Evolutionary conservation across 495 filamentous ascomycete genomes (phyloP), one percentile per base, ranked within the genome.

Genomic region (Tuber borchii): DNA sequence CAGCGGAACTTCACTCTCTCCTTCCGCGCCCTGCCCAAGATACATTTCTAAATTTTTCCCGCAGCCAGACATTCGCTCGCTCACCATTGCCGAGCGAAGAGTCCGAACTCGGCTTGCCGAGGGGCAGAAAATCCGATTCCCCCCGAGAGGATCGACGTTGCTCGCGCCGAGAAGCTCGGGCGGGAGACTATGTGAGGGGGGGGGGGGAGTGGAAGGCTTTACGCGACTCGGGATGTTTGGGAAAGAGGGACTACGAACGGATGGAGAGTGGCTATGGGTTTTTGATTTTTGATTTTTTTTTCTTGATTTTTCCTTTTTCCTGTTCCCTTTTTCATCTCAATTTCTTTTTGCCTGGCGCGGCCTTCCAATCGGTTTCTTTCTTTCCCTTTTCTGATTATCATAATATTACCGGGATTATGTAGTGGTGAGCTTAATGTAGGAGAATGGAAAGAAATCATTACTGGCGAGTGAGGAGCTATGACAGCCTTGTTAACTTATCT

Each of bases 51-150:
- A 31, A 1, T 65, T 65, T 16, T 31, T 65, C 56, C 56, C 56
- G 26, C 56, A 65, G 26, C 56, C 56, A 14, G 56, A 65, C 17
- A 17, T 65, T 65, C 56, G 56, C 56, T 65, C 56, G 56, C 56
- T 65, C 56, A 65, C 56, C 26, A 65, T 65, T n/a, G 56, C 56
- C 56, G 56, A 65, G 12, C n/a, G 56, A 31, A 65, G 56, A 31
- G 56, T 65, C 26, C 56, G 56, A 6, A 65, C 56, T 65, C 56
- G 56, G 56, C 56, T 65, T 31, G 26, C 56, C 12, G 56, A 26
- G 56, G 26, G 16, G 1, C 26, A 3, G n/a, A 31, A 2, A 31
- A 9, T 65, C 56, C 56, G 26, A 31, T 65, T 65, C n/a, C 56
- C 56, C 56, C 56, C 10, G n/a, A 31, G n/a, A 9, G 56, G 56